Percentiles rank a stretch among this genome's conserved stretches.
These are phyloP conservation scores for Ananas comosus DNA, from an alignment of 176 grass and related monocot genomes.

Conservation along the genomic window DNA sequence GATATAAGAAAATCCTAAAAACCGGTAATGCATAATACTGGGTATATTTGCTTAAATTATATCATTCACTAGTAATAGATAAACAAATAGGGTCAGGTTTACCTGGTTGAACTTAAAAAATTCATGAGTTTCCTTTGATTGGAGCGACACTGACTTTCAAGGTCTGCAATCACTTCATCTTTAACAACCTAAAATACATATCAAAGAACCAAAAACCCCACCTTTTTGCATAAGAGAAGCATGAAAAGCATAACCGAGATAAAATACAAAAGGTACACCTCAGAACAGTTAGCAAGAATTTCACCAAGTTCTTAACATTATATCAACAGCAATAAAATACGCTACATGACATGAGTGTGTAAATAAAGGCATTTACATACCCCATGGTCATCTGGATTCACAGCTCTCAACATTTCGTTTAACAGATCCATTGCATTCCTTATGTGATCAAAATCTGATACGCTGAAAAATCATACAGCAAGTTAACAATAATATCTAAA, in stretches of 20 bases:
- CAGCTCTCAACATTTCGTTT: conserved; percentile 74
- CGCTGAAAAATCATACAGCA: conserved; percentile 30
- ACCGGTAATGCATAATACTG: too few relatives aligned
- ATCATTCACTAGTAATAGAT: conserved; percentile 3
- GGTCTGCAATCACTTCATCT: conserved; percentile 78
- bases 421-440: conserved; percentile 42
- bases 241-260: neutral
- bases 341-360: too few relatives aligned
- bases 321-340: neutral
- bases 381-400: conserved; percentile 49
- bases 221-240: too few relatives aligned
- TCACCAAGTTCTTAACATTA: neutral
- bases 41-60: too few relatives aligned
- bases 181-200: conserved; percentile 41
- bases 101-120: conserved; percentile 55
- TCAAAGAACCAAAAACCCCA: neutral
- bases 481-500: conserved; percentile 6
- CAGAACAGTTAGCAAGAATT: neutral
- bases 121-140: conserved; percentile 60
- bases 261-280: neutral
- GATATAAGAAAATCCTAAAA: neutral
- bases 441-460: conserved; percentile 51
- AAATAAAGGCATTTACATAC: conserved; percentile 27
- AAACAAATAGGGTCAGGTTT: neutral
- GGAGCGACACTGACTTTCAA: conserved; percentile 45